Percentiles rank a stretch among this genome's conserved stretches.
These are phyloP conservation scores for Entomortierella parvispora DNA, from an alignment of 192 early-diverging fungal species.

Conservation along the genomic window DNA sequence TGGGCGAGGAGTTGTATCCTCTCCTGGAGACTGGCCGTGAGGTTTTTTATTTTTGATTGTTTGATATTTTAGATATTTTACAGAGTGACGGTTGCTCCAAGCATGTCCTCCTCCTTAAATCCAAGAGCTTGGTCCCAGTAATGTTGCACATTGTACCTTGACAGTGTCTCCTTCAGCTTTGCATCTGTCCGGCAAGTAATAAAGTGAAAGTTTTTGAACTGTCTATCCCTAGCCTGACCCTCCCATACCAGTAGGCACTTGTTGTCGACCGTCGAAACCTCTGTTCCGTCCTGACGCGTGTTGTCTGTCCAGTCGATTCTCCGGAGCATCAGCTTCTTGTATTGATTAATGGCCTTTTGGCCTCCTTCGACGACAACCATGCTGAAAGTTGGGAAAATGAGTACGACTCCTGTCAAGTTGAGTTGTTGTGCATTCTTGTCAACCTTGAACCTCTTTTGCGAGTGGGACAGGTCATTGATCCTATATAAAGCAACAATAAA, in stretches of 20 bases:
- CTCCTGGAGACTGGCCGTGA: too few relatives aligned
- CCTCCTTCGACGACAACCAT: constrained; percentile 96
- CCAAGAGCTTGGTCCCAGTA: constrained; percentile 88
- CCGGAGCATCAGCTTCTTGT: constrained; percentile 96
- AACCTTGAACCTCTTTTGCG: constrained; percentile 92
- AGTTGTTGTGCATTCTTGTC: constrained; percentile 89
- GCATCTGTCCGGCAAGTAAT: constrained; percentile 78
- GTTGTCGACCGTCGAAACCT: constrained; percentile 68
- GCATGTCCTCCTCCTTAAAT: constrained; percentile 60
- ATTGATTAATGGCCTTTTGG: constrained; percentile 86
- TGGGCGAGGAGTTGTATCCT: too few relatives aligned
- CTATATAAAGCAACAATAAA: constrained; percentile 45
- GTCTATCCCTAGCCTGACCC: constrained; percentile 80
- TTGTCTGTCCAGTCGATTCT: constrained; percentile 92
- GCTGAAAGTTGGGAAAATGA: constrained; percentile 77
- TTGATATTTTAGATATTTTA: neutral
- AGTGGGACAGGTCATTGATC: constrained; percentile 79
- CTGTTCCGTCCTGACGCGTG: constrained; percentile 56
- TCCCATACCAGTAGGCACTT: constrained; percentile 95
- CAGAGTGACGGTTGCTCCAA: constrained; percentile 32
- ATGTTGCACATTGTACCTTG: constrained; percentile 74
- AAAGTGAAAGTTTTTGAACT: constrained; percentile 83
- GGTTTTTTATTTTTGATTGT: neutral
- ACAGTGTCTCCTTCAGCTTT: constrained; percentile 77
- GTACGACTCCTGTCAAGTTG: constrained; percentile 82